Percentiles rank a stretch among this genome's conserved stretches.
phyloP scores from a whole-genome alignment of 1,139 yeast genomes.

The Saccharomyces hybrid region DNA sequence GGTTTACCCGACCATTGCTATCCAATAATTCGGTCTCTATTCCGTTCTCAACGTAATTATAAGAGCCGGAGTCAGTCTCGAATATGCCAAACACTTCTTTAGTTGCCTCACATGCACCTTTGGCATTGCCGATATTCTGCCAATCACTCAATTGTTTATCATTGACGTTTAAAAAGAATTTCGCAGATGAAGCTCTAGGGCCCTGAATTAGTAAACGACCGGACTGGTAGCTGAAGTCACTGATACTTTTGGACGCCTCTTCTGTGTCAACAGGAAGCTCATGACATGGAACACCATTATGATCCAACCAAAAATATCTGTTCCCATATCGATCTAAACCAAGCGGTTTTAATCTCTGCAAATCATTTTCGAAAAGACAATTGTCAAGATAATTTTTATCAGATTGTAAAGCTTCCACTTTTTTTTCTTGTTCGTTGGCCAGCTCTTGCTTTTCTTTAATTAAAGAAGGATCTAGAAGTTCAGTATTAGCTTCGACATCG shows the following conservation, averaged over 20 bases:
- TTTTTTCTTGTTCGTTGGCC: constrained; percentile 12
- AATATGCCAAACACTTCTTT: constrained; percentile 22
- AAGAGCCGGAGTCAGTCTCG: constrained; percentile 16
- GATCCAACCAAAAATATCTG: constrained; percentile 94
- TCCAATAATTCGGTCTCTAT: constrained; percentile 29
- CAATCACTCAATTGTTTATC: constrained; percentile 34
- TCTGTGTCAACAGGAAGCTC: constrained; percentile 71
- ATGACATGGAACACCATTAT: constrained; percentile 61
- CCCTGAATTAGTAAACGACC: constrained; percentile 95
- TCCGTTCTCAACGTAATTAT: constrained; percentile 21
- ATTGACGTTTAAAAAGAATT: constrained; percentile 36
- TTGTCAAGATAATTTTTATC: constrained; percentile 49
- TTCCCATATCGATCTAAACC: constrained; percentile 84
- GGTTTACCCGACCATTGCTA: constrained; percentile 37
- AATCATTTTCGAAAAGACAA: constrained; percentile 57
- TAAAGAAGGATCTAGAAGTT: constrained; percentile 19
- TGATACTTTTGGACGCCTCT: constrained; percentile 38
- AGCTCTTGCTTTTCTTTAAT: constrained; percentile 34
- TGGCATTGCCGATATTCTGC: constrained; percentile 24
- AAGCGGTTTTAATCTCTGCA: constrained; percentile 66
- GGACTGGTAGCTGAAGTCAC: constrained; percentile 38
- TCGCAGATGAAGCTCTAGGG: constrained; percentile 60
- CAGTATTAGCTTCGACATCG: constrained; percentile 2
- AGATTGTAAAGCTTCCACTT: constrained; percentile 39
- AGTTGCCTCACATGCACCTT: constrained; percentile 24